Base-by-base conservation (phyloP, 1,139 yeast genomes). In the Pichia inconspicua region DNA sequence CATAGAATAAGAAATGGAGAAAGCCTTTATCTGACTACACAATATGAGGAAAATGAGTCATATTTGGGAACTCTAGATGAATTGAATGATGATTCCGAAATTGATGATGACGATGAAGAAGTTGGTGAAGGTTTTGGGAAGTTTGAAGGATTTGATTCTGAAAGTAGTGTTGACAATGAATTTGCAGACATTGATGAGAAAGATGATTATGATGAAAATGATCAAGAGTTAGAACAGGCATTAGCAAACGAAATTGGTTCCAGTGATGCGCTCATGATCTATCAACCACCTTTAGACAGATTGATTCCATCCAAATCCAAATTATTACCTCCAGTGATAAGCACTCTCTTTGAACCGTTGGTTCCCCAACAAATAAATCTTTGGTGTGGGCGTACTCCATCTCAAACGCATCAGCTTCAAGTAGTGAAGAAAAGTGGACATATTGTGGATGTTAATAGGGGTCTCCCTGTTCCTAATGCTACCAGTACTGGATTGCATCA, bases 401-500 rank as follows among this genome's bases (percentile, higher is more conserved):
- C 39, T 6, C 41, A 45, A 8, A 40, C 52, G 6, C 27, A 41
- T 32, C 44, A 37, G 17, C 22, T 42, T 5, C 12, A 38, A 41
- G 17, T 47, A 10, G n/a, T 44, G 5, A 8, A 40, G 10, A 35
- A 34, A 25, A 17, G n/a, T 12, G 37, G 32, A 4, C 19, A 30
- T 8, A 37, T 42, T 10, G 32, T 22, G 4, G 14, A 32, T 0
- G 56, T 80, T 2, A 85, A 84, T 0, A 74, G 75, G 53, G 66
- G 66, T 25, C 62, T 80, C 2, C 80, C 84, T 1, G 73, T 75
- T 1, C 64, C 63, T 1, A 84, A 84, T 1, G 55, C 58, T 5
- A 70, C 80, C 0, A 81, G 88, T 0, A 80, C 89, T 0, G 92
- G 92, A 0, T 65, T 84, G n/a, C 92, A 84, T 57, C 92, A 84